Evolutionary conservation across 441 rosid genomes (phyloP).

Genomic region (Jatropha podagrica): DNA sequence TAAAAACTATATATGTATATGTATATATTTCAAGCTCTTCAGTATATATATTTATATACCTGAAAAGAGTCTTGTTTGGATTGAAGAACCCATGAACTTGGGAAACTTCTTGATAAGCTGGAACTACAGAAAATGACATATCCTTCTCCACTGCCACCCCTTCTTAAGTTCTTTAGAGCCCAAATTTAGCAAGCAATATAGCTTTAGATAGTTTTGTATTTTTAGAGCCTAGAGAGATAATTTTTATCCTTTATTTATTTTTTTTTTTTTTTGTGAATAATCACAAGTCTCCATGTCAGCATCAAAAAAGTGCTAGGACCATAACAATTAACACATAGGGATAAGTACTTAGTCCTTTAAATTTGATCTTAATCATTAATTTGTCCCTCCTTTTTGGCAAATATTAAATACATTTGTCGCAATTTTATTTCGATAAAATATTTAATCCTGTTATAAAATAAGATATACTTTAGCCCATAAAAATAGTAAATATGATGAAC

Average conservation of each 20-base stretch:
- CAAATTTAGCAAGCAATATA: background rate
- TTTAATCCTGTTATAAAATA: too few species aligned
- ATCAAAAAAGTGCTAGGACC: background rate
- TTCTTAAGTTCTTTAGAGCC: background rate
- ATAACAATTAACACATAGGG: background rate
- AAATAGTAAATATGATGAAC: too few species aligned
- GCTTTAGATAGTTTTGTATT: background rate
- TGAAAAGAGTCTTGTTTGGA: slow-evolving; percentile 19
- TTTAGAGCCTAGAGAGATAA: background rate
- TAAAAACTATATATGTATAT: background rate
- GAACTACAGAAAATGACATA: slow-evolving; percentile 22
- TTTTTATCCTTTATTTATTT: background rate
- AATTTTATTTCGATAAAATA: too few species aligned
- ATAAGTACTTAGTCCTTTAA: too few species aligned
- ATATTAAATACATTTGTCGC: too few species aligned
- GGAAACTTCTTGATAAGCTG: slow-evolving; percentile 19
- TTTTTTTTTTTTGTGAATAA: background rate
- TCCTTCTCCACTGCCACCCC: background rate
- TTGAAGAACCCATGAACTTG: slow-evolving; percentile 19
- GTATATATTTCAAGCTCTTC: background rate
- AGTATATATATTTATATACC: slow-evolving; percentile 25
- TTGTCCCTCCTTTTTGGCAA: too few species aligned
- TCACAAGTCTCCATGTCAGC: background rate
- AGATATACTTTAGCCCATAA: too few species aligned
- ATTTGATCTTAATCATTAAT: too few species aligned